A percentile compares a stretch with the other conserved stretches of the same genome.
Conservation (phyloP, 441 rosid genomes). For the Gossypium aridum region DNA sequence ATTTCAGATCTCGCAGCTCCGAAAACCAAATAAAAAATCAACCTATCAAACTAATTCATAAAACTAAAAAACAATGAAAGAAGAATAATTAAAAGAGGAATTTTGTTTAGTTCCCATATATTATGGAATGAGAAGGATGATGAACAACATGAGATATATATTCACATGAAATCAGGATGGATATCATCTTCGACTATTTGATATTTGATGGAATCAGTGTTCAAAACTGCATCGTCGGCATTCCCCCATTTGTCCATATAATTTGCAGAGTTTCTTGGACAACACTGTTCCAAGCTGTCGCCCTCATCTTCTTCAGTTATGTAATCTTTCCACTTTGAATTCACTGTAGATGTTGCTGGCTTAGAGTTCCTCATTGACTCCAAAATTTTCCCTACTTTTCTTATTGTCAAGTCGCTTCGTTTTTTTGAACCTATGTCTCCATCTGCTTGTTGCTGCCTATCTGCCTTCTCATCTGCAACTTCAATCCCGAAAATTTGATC, state of each 20-base stretch:
- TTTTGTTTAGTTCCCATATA: too few species aligned
- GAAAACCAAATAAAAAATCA: too few species aligned
- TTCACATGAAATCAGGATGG: conserved; percentile 56
- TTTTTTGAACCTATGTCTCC: neutral
- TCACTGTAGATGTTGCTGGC: conserved; percentile 4
- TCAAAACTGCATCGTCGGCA: conserved; percentile 13
- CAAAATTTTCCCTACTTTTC: neutral
- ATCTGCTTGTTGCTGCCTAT: neutral
- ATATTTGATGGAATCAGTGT: conserved; percentile 17
- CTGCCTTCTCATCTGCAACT: neutral
- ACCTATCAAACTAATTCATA: too few species aligned
- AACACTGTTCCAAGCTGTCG: neutral
- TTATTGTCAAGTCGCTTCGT: neutral
- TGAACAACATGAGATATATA: neutral
- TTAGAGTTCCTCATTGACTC: neutral
- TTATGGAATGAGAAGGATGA: neutral
- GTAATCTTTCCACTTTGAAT: conserved; percentile 50
- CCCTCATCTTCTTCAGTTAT: conserved; percentile 31
- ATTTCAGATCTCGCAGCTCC: too few species aligned
- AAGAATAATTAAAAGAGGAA: too few species aligned
- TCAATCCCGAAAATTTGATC: neutral
- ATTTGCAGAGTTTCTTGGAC: conserved; percentile 6
- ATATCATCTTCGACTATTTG: conserved; percentile 62
- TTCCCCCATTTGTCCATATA: conserved; percentile 5
- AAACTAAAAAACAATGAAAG: too few species aligned